Conservation (phyloP, 768 basidiomycete genomes). For the Boletus rufocinnamomeus region DNA sequence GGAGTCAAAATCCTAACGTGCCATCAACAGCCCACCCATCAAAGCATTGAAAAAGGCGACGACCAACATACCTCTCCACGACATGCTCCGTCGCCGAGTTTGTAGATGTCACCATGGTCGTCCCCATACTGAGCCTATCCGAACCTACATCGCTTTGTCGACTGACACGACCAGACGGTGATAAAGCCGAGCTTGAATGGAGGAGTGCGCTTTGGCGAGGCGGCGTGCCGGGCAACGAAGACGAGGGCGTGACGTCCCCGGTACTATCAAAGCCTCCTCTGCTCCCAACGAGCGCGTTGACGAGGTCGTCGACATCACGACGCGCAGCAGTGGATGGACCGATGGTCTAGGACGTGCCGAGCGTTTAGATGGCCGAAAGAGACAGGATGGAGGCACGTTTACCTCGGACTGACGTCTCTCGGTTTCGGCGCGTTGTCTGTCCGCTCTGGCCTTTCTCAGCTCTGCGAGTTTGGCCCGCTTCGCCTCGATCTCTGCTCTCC, state of each 20-base stretch:
- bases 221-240: constrained; percentile 75
- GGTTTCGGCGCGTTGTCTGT: constrained; percentile 59
- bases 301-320: constrained; percentile 70
- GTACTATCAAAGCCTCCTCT: constrained; percentile 55
- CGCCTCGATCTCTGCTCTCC: constrained; percentile 86
- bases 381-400: constrained; percentile 4
- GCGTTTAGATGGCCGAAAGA: neutral
- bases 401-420: constrained; percentile 38
- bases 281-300: constrained; percentile 54
- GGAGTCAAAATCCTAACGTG: constrained; percentile 57
- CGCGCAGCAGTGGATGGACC: constrained; percentile 45
- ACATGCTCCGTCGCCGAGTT: constrained; percentile 67
- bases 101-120: constrained; percentile 46
- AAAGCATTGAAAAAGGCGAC: neutral
- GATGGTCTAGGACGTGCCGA: constrained; percentile 30
- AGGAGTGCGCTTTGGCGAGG: constrained; percentile 41
- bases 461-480: constrained; percentile 88
- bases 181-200: constrained; percentile 40
- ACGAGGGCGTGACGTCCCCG: constrained; percentile 62
- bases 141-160: constrained; percentile 68
- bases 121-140: constrained; percentile 45
- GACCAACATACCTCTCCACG: constrained; percentile 60
- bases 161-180: constrained; percentile 63
- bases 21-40: constrained; percentile 7
- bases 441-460: constrained; percentile 73